These are phyloP conservation scores for Emmonsia crescens DNA, from an alignment of 2,329 filamentous ascomycete species.

Conservation along the genomic window DNA sequence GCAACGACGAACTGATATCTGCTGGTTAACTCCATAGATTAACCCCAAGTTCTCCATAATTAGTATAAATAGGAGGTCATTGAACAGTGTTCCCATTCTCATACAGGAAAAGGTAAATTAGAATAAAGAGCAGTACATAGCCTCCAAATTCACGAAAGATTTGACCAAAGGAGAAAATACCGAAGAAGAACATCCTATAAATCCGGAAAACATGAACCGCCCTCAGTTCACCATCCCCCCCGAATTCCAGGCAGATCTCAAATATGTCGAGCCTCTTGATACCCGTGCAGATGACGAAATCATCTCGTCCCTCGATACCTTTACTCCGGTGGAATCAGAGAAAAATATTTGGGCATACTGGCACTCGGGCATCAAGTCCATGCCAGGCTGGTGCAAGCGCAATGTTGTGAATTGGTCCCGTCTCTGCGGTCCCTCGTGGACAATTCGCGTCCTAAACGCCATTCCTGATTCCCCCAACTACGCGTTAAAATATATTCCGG, in stretches of 20 bases:
- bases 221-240: background rate
- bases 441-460: background rate
- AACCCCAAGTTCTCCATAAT: background rate
- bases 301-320: background rate
- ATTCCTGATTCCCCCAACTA: background rate
- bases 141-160: background rate
- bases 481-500: background rate
- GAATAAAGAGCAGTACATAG: background rate
- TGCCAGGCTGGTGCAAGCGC: background rate
- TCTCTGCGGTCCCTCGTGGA: background rate
- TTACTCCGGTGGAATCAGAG: background rate
- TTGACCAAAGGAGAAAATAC: background rate
- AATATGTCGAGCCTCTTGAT: background rate
- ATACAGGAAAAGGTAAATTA: background rate
- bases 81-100: background rate
- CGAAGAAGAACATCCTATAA: background rate
- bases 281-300: background rate
- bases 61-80: background rate
- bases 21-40: too few species aligned
- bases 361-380: conserved; percentile 25
- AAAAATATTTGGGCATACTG: conserved; percentile 37
- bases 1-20: too few species aligned
- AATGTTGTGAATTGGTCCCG: background rate
- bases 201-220: background rate
- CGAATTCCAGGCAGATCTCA: background rate